Evolutionary conservation across 305 asterid genomes (phyloP), one percentile per base, ranked within the genome.

Genomic region (Stenogyne calaminthoides): DNA sequence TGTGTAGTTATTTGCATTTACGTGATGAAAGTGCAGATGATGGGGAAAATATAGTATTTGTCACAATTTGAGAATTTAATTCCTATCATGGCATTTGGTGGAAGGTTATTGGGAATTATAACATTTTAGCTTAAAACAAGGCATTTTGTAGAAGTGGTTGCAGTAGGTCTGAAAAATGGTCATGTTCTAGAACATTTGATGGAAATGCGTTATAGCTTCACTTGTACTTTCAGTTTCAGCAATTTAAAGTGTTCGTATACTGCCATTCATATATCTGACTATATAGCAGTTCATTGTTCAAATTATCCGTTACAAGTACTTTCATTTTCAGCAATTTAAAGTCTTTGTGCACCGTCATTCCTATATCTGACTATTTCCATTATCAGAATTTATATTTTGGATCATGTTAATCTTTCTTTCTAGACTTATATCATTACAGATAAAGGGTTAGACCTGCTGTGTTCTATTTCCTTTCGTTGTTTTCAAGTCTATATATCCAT

Each of bases 11-110:
- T 44, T 57, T 64, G 57, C 52, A 58, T 51, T 7, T 70, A 65
- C 51, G 49, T 60, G 49, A 64, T n/a, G 51, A 6, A 71, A 67
- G 39, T 71, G 69, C 66, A 54, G 51, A 46, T 46, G 67, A 34
- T 19, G 2, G 61, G 62, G 49, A 49, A 37, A 22, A 11, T 49
- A 9, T 3, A 34, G 55, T 15, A 42, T 55, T 70, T 27, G 46
- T 52, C 44, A n/a, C 64, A 52, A 25, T 49, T 15, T 37, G 52
- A 55, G 58, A 19, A 19, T 47, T 40, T 15, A 29, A 46, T 40
- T 60, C 47, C 9, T 47, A 9, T 42, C 62, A 49, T 52, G 69
- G 49, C 34, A 14, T 60, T 63, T 47, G 42, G 67, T 59, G 14
- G 51, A 71, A 62, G 64, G 54, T 64, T 37, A 9, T 20, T 73